Evolutionary conservation across 2,329 filamentous ascomycete genomes (phyloP).

Genomic region (Pochonia chlamydosporia): DNA sequence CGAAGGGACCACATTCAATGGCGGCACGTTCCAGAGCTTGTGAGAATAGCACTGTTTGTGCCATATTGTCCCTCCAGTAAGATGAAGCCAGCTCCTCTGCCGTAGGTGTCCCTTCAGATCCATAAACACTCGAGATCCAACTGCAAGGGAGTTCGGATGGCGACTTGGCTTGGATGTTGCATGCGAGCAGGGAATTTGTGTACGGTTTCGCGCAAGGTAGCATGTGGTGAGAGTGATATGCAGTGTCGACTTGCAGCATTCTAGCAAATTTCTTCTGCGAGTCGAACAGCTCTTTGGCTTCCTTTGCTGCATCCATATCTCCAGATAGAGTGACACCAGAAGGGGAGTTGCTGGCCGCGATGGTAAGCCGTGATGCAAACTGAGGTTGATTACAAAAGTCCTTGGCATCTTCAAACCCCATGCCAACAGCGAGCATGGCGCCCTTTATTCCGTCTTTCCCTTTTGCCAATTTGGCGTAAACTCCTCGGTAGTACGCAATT

Average conservation of each 20-base stretch:
- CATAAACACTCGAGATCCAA: neutral
- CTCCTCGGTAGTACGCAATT: constrained; percentile 7
- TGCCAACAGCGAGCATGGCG: constrained; percentile 17
- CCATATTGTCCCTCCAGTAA: too few species aligned
- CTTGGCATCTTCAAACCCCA: constrained; percentile 3
- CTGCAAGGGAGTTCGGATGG: neutral
- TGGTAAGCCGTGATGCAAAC: constrained; percentile 17
- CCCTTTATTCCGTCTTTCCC: constrained; percentile 8
- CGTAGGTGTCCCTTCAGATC: too few species aligned
- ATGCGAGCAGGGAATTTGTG: neutral
- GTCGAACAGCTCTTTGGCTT: constrained; percentile 16
- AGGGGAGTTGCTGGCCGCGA: constrained; percentile 19
- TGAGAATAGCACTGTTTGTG: constrained; percentile 17
- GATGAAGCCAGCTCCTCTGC: too few species aligned
- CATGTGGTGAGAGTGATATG: constrained; percentile 38
- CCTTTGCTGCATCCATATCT: constrained; percentile 20
- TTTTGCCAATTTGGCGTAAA: constrained; percentile 3
- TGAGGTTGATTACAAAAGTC: constrained; percentile 3
- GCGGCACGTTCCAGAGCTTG: constrained; percentile 6
- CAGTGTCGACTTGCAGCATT: constrained; percentile 29
- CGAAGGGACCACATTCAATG: neutral
- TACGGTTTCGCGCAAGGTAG: constrained; percentile 11
- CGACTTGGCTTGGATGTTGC: neutral
- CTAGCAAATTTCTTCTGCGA: constrained; percentile 21
- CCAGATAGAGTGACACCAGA: constrained; percentile 22